phyloP scores from a whole-genome alignment of 2,329 filamentous ascomycete genomes.

The Hymenoscyphus albidus region DNA sequence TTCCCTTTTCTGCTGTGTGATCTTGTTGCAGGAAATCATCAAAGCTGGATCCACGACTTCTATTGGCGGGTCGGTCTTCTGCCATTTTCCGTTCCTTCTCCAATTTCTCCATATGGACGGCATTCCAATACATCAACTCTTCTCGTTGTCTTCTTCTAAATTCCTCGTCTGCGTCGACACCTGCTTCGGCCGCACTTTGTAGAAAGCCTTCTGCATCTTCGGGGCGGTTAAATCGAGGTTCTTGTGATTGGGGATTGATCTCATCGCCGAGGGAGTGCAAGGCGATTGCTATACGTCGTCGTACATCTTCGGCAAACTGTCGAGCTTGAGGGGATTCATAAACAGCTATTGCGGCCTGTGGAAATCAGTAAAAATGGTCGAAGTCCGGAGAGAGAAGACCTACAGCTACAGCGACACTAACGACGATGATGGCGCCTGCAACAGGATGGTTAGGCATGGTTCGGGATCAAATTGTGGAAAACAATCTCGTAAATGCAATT shows the following conservation, averaged over 20 bases:
- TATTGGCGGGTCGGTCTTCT: slow-evolving; percentile 30
- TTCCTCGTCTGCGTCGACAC: slow-evolving; percentile 60
- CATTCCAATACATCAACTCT: slow-evolving; percentile 64
- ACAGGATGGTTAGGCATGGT: slow-evolving; percentile 34
- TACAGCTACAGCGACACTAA: slow-evolving; percentile 33
- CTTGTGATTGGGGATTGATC: slow-evolving; percentile 38
- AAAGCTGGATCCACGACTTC: slow-evolving; percentile 39
- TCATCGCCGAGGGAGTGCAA: slow-evolving; percentile 57
- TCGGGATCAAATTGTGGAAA: not conserved
- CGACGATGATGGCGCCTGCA: slow-evolving; percentile 35
- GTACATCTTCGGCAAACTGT: slow-evolving; percentile 57
- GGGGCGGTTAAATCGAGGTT: slow-evolving; percentile 60
- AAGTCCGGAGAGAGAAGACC: slow-evolving; percentile 16
- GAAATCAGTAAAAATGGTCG: slow-evolving; percentile 13
- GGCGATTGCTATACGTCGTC: slow-evolving; percentile 57
- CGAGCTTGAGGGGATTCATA: slow-evolving; percentile 63
- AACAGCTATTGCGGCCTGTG: slow-evolving; percentile 39
- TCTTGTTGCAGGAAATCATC: slow-evolving; percentile 57
- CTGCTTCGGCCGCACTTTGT: slow-evolving; percentile 45
- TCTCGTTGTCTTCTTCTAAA: slow-evolving; percentile 58
- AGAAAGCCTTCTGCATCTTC: slow-evolving; percentile 64
- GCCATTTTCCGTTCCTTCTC: slow-evolving; percentile 35
- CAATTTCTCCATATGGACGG: slow-evolving; percentile 48
- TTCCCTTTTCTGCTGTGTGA: slow-evolving; percentile 48
- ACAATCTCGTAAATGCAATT: not conserved